Conservation (phyloP, 129 eudicot genomes). For the Dittrichia graveolens region DNA sequence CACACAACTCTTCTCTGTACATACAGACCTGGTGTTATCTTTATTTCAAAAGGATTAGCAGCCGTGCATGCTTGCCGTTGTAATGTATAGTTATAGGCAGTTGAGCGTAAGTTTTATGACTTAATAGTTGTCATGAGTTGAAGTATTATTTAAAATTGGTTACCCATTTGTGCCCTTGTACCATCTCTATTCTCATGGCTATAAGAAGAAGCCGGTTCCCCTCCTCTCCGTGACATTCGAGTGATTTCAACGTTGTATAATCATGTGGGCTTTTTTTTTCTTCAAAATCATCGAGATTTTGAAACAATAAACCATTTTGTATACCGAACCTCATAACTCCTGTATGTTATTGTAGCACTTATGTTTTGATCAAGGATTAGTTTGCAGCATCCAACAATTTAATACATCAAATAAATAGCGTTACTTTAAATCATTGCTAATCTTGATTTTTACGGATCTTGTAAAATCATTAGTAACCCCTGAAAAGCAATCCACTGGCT, state of each 20-base stretch:
- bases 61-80: conserved; percentile 36
- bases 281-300: conserved; percentile 16
- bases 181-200: conserved; percentile 23
- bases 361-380: not conserved
- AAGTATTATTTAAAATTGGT: conserved; percentile 20
- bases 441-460: no score
- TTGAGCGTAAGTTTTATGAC: conserved; percentile 44
- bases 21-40: conserved; percentile 93
- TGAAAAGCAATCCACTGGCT: conserved; percentile 3
- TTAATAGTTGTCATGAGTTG: conserved; percentile 20
- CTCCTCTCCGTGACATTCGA: no score
- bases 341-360: conserved; percentile 1
- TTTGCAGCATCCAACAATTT: no score
- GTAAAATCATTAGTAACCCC: no score
- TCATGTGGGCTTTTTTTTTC: conserved; percentile 13
- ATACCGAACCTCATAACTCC: not conserved
- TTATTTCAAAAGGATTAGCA: conserved; percentile 90
- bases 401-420: no score
- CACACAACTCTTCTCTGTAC: conserved; percentile 97
- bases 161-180: not conserved
- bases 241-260: conserved; percentile 12
- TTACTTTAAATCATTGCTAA: no score
- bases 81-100: conserved; percentile 38
- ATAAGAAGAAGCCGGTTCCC: not conserved
- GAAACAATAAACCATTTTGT: conserved; percentile 20